Percentiles rank a stretch among this genome's conserved stretches.
Conservation (phyloP, 2,329 filamentous ascomycete genomes). For the Hypoxylon sp. region DNA sequence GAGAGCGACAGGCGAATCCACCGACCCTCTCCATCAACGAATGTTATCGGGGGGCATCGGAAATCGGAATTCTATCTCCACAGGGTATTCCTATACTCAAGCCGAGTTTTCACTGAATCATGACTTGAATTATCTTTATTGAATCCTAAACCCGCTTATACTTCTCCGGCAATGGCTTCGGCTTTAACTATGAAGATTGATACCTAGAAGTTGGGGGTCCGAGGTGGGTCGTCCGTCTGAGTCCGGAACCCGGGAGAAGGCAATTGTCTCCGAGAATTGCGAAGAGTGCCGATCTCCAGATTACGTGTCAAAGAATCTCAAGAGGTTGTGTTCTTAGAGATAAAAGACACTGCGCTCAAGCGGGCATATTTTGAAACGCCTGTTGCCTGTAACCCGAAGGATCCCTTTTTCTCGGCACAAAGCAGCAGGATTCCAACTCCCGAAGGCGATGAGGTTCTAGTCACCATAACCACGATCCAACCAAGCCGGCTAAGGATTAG, state of each 20-base stretch:
- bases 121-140: constrained; percentile 7
- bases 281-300: constrained; percentile 28
- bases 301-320: constrained; percentile 36
- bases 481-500: constrained; percentile 11
- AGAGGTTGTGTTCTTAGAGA: constrained; percentile 27
- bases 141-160: constrained; percentile 16
- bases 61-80: not conserved
- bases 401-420: constrained; percentile 25
- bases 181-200: constrained; percentile 7
- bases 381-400: constrained; percentile 30
- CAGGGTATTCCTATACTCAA: constrained; percentile 1
- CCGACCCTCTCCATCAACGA: not conserved
- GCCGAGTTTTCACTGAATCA: constrained; percentile 9
- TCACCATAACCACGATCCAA: constrained; percentile 9
- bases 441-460: constrained; percentile 21
- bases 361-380: constrained; percentile 41
- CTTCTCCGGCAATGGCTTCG: constrained; percentile 22
- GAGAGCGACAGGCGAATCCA: not conserved
- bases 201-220: constrained; percentile 43
- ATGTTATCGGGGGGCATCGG: not conserved
- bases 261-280: constrained; percentile 20
- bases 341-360: constrained; percentile 37
- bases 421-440: constrained; percentile 28
- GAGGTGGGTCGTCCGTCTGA: constrained; percentile 42
- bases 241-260: constrained; percentile 41